Percentiles rank a stretch among this genome's conserved stretches.
Evolutionary conservation across 1,284 basidiomycete species (phyloP).

Genomic region (Cutaneotrichosporon daszewskae): DNA sequence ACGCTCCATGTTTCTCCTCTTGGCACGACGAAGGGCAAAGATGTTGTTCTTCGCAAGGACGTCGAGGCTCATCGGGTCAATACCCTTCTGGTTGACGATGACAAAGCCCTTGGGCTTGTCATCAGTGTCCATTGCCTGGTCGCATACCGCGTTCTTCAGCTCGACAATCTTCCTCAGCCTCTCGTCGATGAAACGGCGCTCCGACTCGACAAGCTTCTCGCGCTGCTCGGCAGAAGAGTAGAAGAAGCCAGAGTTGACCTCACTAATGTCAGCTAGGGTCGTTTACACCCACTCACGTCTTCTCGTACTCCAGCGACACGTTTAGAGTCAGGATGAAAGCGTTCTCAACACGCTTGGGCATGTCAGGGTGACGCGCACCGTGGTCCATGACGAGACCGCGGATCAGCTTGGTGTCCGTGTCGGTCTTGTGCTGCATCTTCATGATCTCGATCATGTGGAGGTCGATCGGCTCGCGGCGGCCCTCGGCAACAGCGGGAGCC

Average conservation of each 20-base stretch:
- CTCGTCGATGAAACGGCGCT: slow-evolving; percentile 87
- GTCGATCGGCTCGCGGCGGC: slow-evolving; percentile 86
- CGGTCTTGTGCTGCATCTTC: slow-evolving; percentile 99
- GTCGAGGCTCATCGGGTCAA: slow-evolving; percentile 95
- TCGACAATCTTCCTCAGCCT: slow-evolving; percentile 97
- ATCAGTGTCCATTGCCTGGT: slow-evolving; percentile 67
- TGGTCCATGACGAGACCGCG: slow-evolving; percentile 86
- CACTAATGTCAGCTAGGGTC: slow-evolving; percentile 52
- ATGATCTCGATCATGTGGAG: slow-evolving; percentile 99
- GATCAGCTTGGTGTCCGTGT: slow-evolving; percentile 95
- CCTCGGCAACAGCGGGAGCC: slow-evolving; percentile 55
- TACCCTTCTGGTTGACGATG: slow-evolving; percentile 98
- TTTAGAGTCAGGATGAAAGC: slow-evolving; percentile 93
- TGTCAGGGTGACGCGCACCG: slow-evolving; percentile 95
- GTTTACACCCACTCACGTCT: slow-evolving; percentile 65
- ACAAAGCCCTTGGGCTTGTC: slow-evolving; percentile 78
- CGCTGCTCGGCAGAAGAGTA: slow-evolving; percentile 98
- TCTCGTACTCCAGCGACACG: slow-evolving; percentile 98
- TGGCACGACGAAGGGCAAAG: slow-evolving; percentile 86
- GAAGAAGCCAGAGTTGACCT: slow-evolving; percentile 99
- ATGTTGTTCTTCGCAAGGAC: slow-evolving; percentile 97
- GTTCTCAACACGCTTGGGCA: slow-evolving; percentile 98
- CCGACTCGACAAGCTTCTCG: slow-evolving; percentile 97
- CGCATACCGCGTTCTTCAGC: slow-evolving; percentile 93
- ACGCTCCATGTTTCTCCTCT: slow-evolving; percentile 95